Evolutionary conservation across 2,329 filamentous ascomycete species (phyloP).

Genomic region (Hymenotorrendiella dingleyae): DNA sequence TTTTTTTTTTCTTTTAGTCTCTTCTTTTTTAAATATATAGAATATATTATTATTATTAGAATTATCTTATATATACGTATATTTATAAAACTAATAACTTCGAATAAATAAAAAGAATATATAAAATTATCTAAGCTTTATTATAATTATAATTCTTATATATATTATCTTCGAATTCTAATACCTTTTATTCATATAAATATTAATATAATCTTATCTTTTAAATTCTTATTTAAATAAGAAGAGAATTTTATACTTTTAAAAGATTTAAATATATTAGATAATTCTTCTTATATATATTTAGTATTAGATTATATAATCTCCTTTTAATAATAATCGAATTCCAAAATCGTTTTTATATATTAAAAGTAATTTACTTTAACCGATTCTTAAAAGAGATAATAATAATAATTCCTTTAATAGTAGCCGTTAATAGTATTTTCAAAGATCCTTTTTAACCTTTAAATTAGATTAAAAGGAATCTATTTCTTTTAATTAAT

Average conservation of each 20-base stretch:
- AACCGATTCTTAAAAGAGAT: background rate
- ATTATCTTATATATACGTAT: no score
- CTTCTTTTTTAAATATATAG: no score
- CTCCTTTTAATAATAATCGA: background rate
- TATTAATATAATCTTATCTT: background rate
- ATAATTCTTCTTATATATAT: background rate
- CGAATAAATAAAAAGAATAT: no score
- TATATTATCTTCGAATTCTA: background rate
- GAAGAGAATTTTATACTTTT: background rate
- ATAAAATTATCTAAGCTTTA: no score
- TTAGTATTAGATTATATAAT: background rate
- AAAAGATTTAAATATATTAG: background rate
- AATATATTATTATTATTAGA: no score
- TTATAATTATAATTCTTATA: no score
- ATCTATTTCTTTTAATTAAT: no score
- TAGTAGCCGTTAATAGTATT: background rate
- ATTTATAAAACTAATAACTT: no score
- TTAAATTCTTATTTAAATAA: background rate
- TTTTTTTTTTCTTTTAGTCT: no score
- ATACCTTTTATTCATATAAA: background rate
- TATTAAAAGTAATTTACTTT: background rate
- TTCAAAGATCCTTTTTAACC: background rate
- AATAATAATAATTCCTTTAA: background rate
- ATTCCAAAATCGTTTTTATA: background rate
- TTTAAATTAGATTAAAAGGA: no score